A percentile compares a stretch with the other conserved stretches of the same genome.
These are phyloP conservation scores for Nannochloropsis oceanica DNA, from an alignment of 108 stramenopile species.

Conservation along the genomic window DNA sequence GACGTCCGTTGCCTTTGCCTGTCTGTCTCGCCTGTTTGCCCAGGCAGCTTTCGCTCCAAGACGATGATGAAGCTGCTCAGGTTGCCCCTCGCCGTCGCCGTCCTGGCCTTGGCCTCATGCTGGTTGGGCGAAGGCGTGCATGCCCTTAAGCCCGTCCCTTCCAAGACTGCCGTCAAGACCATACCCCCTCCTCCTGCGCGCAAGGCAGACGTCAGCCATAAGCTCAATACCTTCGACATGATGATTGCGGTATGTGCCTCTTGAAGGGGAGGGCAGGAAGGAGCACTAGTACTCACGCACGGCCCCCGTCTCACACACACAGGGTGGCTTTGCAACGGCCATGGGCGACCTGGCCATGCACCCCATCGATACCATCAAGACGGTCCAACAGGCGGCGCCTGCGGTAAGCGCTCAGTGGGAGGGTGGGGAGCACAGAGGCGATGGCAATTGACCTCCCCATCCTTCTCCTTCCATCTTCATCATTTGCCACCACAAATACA, in stretches of 20 bases:
- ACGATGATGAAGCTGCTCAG: background rate
- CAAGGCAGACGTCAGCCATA: background rate
- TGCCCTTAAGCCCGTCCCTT: background rate
- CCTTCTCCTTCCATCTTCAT: background rate
- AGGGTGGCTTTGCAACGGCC: slow-evolving; percentile 3
- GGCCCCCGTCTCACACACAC: background rate
- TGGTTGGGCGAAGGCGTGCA: background rate
- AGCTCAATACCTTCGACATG: background rate
- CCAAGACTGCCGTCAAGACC: background rate
- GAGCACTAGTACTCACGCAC: background rate
- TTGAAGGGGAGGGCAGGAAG: background rate
- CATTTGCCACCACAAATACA: background rate
- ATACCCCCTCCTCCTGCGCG: background rate
- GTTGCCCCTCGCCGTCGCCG: background rate
- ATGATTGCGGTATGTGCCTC: background rate
- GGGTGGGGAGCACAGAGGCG: background rate
- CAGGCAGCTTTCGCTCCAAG: background rate
- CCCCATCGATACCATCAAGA: slow-evolving; percentile 18
- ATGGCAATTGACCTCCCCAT: background rate
- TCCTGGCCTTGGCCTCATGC: background rate
- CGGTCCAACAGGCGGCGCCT: slow-evolving; percentile 2
- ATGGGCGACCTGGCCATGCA: slow-evolving; percentile 12
- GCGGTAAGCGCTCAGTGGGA: background rate
- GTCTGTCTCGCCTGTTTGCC: too few relatives aligned
- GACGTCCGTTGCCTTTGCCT: too few relatives aligned